Evolutionary conservation across 2,329 filamentous ascomycete species (phyloP).

Genomic region (Pseudogymnoascus verrucosus): DNA sequence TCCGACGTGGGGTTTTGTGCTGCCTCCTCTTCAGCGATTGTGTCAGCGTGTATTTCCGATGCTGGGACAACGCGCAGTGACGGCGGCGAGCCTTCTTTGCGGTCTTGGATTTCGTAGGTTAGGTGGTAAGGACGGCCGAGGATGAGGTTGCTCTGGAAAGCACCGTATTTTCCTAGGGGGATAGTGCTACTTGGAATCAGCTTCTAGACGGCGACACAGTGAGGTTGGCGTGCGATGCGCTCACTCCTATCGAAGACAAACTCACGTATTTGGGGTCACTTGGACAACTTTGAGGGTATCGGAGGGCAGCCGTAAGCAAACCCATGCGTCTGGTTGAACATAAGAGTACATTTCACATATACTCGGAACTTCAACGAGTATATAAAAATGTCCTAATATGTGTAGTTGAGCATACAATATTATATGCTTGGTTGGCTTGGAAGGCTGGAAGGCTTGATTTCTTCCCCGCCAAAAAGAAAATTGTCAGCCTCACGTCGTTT

Average conservation of each 20-base stretch:
- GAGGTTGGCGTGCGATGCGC: conserved; percentile 15
- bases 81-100: conserved; percentile 53
- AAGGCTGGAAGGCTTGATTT: conserved; percentile 3
- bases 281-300: conserved; percentile 50
- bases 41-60: conserved; percentile 74
- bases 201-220: conserved; percentile 16
- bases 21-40: conserved; percentile 47
- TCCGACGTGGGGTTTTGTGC: conserved; percentile 36
- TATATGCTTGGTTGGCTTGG: not conserved
- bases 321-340: conserved; percentile 52
- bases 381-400: not conserved
- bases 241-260: conserved; percentile 19
- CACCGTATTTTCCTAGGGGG: conserved; percentile 85
- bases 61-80: conserved; percentile 72
- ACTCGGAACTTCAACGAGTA: not conserved
- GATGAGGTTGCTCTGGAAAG: conserved; percentile 81
- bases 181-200: conserved; percentile 55
- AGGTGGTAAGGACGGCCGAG: conserved; percentile 86
- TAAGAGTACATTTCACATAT: conserved; percentile 27
- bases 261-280: conserved; percentile 52
- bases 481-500: conserved; percentile 1
- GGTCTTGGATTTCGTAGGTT: conserved; percentile 82
- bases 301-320: conserved; percentile 50
- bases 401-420: not conserved
- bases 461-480: conserved; percentile 6